A percentile compares a stretch with the other conserved stretches of the same genome.
Conservation (phyloP, 352 stramenopile genomes). For the Globisporangium cederbergense region DNA sequence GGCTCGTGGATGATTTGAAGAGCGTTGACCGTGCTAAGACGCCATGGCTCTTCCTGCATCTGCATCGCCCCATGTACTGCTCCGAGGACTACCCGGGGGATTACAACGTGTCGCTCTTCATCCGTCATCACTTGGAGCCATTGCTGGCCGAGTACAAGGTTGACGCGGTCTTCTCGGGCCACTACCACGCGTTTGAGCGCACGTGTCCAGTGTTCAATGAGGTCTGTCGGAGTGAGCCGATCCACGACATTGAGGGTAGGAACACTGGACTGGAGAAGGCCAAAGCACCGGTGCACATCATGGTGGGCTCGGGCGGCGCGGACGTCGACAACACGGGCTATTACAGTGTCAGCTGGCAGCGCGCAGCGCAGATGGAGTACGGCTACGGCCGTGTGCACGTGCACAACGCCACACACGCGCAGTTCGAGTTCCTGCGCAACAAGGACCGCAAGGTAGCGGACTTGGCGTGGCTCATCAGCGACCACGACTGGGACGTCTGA, state of each 20-base stretch:
- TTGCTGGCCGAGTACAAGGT: conserved; percentile 85
- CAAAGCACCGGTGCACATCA: conserved; percentile 73
- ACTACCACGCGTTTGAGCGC: conserved; percentile 92
- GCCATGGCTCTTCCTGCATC: conserved; percentile 91
- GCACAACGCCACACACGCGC: conserved; percentile 55
- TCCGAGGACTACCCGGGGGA: conserved; percentile 59
- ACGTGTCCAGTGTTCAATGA: conserved; percentile 81
- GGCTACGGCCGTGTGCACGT: conserved; percentile 75
- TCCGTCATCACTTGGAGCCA: conserved; percentile 88
- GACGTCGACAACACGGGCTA: conserved; percentile 60
- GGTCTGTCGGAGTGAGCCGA: conserved; percentile 57
- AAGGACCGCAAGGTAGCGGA: conserved; percentile 13
- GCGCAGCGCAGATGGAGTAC: conserved; percentile 57
- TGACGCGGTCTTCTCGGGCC: conserved; percentile 88
- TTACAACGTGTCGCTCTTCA: conserved; percentile 63
- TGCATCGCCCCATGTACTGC: conserved; percentile 90
- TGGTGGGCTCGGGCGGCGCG: conserved; percentile 83
- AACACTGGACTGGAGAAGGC: conserved; percentile 16
- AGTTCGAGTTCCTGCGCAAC: conserved; percentile 73
- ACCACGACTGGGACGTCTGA: conserved; percentile 32
- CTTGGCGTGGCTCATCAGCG: conserved; percentile 27
- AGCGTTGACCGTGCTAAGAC: conserved; percentile 80
- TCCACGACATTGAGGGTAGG: conserved; percentile 19
- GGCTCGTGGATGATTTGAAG: conserved; percentile 82
- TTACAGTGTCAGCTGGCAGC: conserved; percentile 55